Percentiles rank a stretch among this genome's conserved stretches.
Evolutionary conservation across 2,329 filamentous ascomycete genomes (phyloP).

Genomic region (Hortaea werneckii): DNA sequence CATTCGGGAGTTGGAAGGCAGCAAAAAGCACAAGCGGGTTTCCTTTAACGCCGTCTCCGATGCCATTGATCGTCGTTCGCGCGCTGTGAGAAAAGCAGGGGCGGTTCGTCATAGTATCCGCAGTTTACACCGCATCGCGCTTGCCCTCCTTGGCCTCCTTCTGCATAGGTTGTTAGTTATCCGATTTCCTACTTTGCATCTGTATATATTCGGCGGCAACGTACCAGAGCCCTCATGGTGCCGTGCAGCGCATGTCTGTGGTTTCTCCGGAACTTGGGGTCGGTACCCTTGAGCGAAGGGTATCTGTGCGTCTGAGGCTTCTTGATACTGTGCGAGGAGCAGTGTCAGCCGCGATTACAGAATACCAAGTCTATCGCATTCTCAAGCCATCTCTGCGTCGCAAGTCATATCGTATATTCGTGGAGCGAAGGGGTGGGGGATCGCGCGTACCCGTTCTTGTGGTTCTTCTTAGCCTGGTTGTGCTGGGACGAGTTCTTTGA

Average conservation of each 20-base stretch:
- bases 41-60: background rate
- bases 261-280: conserved; percentile 99
- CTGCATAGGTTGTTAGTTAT: conserved; percentile 40
- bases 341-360: conserved; percentile 1
- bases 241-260: conserved; percentile 99
- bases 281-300: conserved; percentile 95
- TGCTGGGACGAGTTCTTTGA: conserved; percentile 99
- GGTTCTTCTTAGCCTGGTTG: conserved; percentile 97
- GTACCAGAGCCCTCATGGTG: conserved; percentile 93
- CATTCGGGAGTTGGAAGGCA: too few relatives aligned
- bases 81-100: conserved; percentile 8
- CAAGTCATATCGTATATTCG: background rate
- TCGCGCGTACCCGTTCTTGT: conserved; percentile 88
- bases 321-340: conserved; percentile 67
- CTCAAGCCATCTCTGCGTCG: background rate
- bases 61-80: background rate
- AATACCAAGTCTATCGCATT: background rate
- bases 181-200: background rate
- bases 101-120: too few relatives aligned
- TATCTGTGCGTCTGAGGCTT: conserved; percentile 99
- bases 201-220: conserved; percentile 28
- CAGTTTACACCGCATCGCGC: conserved; percentile 67
- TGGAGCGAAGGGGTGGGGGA: background rate
- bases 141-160: conserved; percentile 98
- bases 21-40: background rate